Base-by-base conservation (phyloP, 1,139 yeast genomes). In the Sugiyamaella xylanicola region DNA sequence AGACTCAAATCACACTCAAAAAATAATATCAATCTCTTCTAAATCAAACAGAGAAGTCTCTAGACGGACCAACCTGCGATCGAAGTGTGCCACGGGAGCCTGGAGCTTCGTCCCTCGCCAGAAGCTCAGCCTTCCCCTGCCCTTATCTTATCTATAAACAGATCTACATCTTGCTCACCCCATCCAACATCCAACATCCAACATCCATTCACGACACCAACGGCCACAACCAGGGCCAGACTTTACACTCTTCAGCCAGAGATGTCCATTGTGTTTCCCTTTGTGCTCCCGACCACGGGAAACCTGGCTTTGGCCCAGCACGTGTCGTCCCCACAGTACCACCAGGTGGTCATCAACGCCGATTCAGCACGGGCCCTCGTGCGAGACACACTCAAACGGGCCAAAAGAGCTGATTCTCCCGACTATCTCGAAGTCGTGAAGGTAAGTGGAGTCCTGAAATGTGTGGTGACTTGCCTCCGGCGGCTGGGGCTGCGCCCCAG, bases 321-420 rank as follows among this genome's bases (percentile, higher is more conserved):
- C 22, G 57, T 64, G 19, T 55, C 60, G 17, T 61, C 69, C n/a
- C 51, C 59, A 9, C 62, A 62, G 43, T 60, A 61, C 51, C 63
- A 61, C 15, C 70, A 68, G 51, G 50, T 64, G 11, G 49, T 69
- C 7, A 56, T 64, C 3, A 61, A 63, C 36, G 70, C 72, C 3
- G 74, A 70, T 48, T 62, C 65, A 3, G 59, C 64, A 4, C 64
- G 74, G 13, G 70, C 72, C 1, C 61, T 64, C 7, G 66, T 70
- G 5, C 58, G 72, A 13, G 72, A 68, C 50, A 55, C 62, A 3
- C 59, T 70, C 29, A 68, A 68, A 51, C 61, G 65, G 9, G 72
- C 72, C 21, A 69, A 69, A 52, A 58, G 69, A 15, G 63, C 63
- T 27, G 63, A 61, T 47, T 59, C 56, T n/a, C 65, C 67, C 4